Percentiles rank a stretch among this genome's conserved stretches.
phyloP scores from a whole-genome alignment of 2,329 filamentous ascomycete species.

The Talaromyces sp. region DNA sequence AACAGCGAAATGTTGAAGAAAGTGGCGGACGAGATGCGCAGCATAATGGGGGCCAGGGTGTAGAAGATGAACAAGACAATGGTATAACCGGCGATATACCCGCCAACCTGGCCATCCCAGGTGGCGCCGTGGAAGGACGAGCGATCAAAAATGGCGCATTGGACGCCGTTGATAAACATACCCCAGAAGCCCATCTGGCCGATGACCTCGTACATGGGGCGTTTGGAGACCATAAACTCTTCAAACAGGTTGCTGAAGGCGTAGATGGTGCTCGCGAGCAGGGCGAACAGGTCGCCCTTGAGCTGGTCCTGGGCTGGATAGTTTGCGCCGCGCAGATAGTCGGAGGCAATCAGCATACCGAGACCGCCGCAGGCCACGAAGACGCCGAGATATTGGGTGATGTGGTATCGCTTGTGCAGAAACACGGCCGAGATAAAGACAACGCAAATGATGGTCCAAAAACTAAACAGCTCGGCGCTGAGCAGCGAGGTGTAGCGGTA shows the following conservation, averaged over 20 bases:
- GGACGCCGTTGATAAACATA: conserved; percentile 83
- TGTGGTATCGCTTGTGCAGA: conserved; percentile 82
- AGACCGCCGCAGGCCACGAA: conserved; percentile 86
- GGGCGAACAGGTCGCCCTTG: conserved; percentile 88
- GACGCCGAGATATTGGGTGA: conserved; percentile 79
- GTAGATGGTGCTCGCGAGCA: conserved; percentile 85
- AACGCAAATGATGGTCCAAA: conserved; percentile 95
- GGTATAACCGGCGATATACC: conserved; percentile 85
- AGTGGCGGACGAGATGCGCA: conserved; percentile 83
- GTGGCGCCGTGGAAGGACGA: conserved; percentile 58
- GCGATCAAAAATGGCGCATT: conserved; percentile 89
- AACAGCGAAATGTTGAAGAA: conserved; percentile 96
- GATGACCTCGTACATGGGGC: conserved; percentile 87
- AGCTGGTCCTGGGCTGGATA: conserved; percentile 57
- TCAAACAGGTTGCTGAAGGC: conserved; percentile 86
- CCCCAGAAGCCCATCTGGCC: conserved; percentile 86
- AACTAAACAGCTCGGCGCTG: conserved; percentile 92
- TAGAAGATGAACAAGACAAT: conserved; percentile 81
- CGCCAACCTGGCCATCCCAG: conserved; percentile 65
- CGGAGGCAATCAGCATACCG: conserved; percentile 78
- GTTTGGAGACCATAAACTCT: conserved; percentile 85
- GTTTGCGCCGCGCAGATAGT: conserved; percentile 70
- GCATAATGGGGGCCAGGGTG: conserved; percentile 74
- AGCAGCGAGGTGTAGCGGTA: conserved; percentile 91
- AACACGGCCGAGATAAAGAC: conserved; percentile 77